Conservation (phyloP, 148 eudicot species). For the Cornus kousa region DNA sequence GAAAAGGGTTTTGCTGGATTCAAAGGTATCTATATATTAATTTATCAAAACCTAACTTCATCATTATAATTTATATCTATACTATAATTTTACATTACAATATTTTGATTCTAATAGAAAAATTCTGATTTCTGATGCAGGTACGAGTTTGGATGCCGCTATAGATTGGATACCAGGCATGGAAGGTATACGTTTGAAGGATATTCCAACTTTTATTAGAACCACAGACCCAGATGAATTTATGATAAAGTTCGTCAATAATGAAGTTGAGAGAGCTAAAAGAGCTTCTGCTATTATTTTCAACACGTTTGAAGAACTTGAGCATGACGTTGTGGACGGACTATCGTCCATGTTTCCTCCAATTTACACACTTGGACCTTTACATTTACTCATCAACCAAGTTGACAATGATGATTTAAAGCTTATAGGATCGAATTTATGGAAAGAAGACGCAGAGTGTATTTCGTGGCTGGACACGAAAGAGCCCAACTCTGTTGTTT, state of each 20-base stretch:
- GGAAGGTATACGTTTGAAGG: conserved; percentile 26
- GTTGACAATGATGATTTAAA: neutral
- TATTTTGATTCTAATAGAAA: too few species aligned
- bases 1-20: conserved; percentile 17
- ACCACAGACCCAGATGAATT: conserved; percentile 28
- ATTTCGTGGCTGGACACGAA: conserved; percentile 32
- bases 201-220: conserved; percentile 31
- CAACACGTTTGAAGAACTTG: conserved; percentile 29
- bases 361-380: conserved; percentile 24
- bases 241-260: conserved; percentile 18
- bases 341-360: conserved; percentile 13
- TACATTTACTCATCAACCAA: conserved; percentile 11
- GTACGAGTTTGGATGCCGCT: conserved; percentile 9
- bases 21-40: conserved; percentile 38
- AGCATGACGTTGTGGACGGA: conserved; percentile 22
- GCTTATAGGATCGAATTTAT: conserved; percentile 28
- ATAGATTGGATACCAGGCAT: conserved; percentile 22
- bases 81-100: neutral
- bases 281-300: conserved; percentile 19
- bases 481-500: conserved; percentile 22
- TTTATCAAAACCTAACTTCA: too few species aligned
- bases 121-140: neutral
- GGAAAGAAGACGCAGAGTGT: conserved; percentile 31
- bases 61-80: too few species aligned
- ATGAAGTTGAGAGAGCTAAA: conserved; percentile 13